Base-by-base conservation (phyloP, 139 green algal species). In the Axilococcus clingmanii region DNA sequence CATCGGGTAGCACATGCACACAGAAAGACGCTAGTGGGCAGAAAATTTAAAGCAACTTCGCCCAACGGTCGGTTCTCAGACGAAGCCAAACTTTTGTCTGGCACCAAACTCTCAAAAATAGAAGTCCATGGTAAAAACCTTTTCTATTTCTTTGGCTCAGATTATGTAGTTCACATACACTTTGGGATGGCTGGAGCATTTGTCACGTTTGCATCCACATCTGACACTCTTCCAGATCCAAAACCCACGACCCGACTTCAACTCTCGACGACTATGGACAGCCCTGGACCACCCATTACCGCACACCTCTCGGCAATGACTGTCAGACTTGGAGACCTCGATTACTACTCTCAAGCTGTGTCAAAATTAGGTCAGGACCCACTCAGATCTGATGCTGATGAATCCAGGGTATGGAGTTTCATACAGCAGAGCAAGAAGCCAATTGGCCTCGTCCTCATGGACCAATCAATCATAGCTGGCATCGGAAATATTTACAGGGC, bases 401-500 rank as follows among this genome's bases (percentile, higher is more conserved):
- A 7, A 30, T 55, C 71, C 31, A 25, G 20, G 25, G 32, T 69
- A 19, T 77, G 69, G 77, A 31, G 44, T 1, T 42, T 33, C 4
- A 61, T 88, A 27, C 45, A 59, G 12, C 42, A 2, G 31, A 72
- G 59, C 36, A 77, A 66, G 24, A 87, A 82, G 55, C 59, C 84
- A 9, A 65, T 90, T n/a, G 85, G 85, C 5, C 61, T 79, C 42
- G 42, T 88, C 36, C 65, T 94, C 15, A 94, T 94, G 84, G 79
- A 86, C 52, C 85, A 94, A 58, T 62, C 61, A 28, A 48, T 79
- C 14, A 53, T 94, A n/a, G 80, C 82, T 19, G 84, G 84, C 27
- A 49, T 85, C 2, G 85, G 85, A 28, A 94, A 94, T 69, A 94
- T 94, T 57, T 94, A 94, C 69, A 60, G 83, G 1, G 85, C 85